phyloP scores from a whole-genome alignment of 352 stramenopile genomes.

The Poterioochromonas sp. region DNA sequence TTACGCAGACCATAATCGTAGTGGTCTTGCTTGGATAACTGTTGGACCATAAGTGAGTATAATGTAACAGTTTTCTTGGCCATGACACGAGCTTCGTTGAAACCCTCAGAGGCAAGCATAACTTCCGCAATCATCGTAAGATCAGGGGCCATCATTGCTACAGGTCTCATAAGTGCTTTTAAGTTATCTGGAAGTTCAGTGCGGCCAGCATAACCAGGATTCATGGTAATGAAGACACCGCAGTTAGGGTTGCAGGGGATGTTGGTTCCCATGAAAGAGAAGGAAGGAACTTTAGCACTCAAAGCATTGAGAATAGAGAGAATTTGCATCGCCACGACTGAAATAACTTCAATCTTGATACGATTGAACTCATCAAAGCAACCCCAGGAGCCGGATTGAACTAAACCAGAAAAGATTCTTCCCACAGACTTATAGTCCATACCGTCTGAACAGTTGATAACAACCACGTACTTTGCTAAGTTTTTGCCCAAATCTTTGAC shows the following conservation, averaged over 20 bases:
- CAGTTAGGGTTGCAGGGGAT: constrained; percentile 85
- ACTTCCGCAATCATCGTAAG: constrained; percentile 89
- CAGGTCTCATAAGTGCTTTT: constrained; percentile 72
- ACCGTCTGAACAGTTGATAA: constrained; percentile 86
- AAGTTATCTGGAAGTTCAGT: constrained; percentile 91
- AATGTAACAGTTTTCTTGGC: constrained; percentile 88
- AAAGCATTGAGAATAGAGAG: constrained; percentile 87
- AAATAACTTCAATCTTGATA: constrained; percentile 88
- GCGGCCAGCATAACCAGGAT: constrained; percentile 85
- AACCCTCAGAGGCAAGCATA: constrained; percentile 90
- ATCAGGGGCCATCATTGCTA: constrained; percentile 85
- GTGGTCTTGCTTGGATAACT: constrained; percentile 86
- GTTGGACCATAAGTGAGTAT: constrained; percentile 79
- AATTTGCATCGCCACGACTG: constrained; percentile 83
- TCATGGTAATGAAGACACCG: constrained; percentile 96
- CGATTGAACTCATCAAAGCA: constrained; percentile 91
- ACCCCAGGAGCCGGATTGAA: constrained; percentile 79
- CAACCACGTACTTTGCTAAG: constrained; percentile 81
- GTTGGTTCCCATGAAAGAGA: constrained; percentile 92
- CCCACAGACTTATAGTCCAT: constrained; percentile 85
- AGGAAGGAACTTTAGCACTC: constrained; percentile 62
- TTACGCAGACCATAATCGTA: constrained; percentile 85
- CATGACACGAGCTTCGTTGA: constrained; percentile 79
- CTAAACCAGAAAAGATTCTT: constrained; percentile 79
- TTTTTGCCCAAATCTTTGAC: constrained; percentile 86